phyloP scores from a whole-genome alignment of 768 basidiomycete genomes.

The Kwoniella bestiolae region DNA sequence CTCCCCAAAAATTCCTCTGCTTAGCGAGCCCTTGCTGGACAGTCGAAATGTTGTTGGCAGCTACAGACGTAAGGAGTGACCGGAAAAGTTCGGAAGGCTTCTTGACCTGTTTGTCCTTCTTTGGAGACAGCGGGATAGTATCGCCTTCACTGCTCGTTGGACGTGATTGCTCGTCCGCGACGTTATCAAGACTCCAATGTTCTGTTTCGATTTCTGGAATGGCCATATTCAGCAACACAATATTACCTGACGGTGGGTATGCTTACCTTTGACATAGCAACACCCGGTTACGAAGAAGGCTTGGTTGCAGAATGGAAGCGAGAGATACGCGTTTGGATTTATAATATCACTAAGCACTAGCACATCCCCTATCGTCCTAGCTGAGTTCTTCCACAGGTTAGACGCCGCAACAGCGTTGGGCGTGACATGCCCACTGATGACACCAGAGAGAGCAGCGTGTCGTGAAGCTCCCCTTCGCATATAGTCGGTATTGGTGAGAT shows the following conservation, averaged over 20 bases:
- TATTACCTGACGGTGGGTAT: no score
- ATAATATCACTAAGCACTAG: constrained; percentile 43
- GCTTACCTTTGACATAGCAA: constrained; percentile 44
- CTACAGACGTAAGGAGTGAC: constrained; percentile 29
- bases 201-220: constrained; percentile 24
- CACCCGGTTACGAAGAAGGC: constrained; percentile 42
- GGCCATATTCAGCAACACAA: neutral
- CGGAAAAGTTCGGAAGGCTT: constrained; percentile 22
- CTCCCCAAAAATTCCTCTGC: constrained; percentile 34
- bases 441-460: neutral
- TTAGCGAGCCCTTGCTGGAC: constrained; percentile 36
- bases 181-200: neutral
- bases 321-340: constrained; percentile 29
- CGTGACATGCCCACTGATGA: constrained; percentile 26
- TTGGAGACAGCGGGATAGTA: neutral
- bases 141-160: neutral
- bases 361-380: constrained; percentile 41
- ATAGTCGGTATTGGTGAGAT: constrained; percentile 21
- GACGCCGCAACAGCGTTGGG: constrained; percentile 26
- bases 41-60: constrained; percentile 31
- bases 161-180: neutral
- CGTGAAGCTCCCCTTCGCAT: constrained; percentile 8
- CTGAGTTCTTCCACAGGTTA: constrained; percentile 38
- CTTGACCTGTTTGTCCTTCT: constrained; percentile 2
- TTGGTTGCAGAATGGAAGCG: constrained; percentile 44